A percentile compares a stretch with the other conserved stretches of the same genome.
phyloP scores from a whole-genome alignment of 1,284 basidiomycete species.

The Neolentinus lepideus region DNA sequence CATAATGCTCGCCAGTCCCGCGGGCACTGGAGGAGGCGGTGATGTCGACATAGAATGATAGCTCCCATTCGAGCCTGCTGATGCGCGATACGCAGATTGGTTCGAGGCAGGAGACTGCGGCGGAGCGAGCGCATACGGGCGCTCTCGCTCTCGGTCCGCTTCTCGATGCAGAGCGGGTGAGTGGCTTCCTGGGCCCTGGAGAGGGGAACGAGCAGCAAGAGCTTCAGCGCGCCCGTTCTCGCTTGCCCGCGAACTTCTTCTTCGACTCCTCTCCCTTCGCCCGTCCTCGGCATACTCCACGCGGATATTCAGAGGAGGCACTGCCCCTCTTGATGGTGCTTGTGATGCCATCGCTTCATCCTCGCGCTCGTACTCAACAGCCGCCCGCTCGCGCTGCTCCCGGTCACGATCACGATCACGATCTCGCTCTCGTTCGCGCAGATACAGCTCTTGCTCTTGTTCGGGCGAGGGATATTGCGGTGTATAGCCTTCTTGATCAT shows the following conservation, averaged over 20 bases:
- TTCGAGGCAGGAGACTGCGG: conserved; percentile 15
- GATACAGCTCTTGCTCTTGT: conserved; percentile 7
- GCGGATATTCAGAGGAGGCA: conserved; percentile 20
- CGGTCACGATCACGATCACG: conserved; percentile 7
- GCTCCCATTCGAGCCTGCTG: not conserved
- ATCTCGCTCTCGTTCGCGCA: conserved; percentile 12
- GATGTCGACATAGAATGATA: conserved; percentile 26
- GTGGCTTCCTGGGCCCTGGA: not conserved
- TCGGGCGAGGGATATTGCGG: not conserved
- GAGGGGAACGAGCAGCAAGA: not conserved
- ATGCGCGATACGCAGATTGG: conserved; percentile 7
- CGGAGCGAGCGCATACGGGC: not conserved
- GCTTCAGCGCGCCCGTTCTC: not conserved
- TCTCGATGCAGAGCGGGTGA: conserved; percentile 20
- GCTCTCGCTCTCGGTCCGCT: conserved; percentile 6
- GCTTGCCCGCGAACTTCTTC: not conserved
- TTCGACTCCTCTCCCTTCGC: not conserved
- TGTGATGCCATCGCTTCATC: conserved; percentile 6
- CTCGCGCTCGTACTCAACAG: not conserved
- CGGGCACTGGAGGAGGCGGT: conserved; percentile 25
- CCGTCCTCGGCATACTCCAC: conserved; percentile 16
- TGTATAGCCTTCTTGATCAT: conserved; percentile 45
- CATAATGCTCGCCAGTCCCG: conserved; percentile 60
- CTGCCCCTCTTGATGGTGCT: conserved; percentile 9
- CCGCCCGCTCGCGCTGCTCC: conserved; percentile 7